These are phyloP conservation scores for Tolypocladium guangdongense DNA, from an alignment of 2,329 filamentous ascomycete species.

Conservation along the genomic window DNA sequence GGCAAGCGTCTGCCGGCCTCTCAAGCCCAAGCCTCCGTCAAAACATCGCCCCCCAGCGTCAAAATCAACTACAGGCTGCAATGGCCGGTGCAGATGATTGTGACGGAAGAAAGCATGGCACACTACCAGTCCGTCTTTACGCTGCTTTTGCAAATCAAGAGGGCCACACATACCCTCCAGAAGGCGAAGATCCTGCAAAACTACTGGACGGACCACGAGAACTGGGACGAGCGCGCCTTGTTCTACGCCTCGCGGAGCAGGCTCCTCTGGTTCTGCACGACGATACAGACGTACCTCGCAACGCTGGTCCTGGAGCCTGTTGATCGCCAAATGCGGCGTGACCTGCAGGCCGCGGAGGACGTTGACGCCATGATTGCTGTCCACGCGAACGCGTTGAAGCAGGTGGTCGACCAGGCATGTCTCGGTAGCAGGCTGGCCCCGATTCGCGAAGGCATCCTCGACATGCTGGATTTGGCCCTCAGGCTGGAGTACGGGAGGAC, in stretches of 20 bases:
- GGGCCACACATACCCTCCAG: slow-evolving; percentile 57
- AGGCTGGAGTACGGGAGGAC: slow-evolving; percentile 51
- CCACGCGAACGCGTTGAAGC: slow-evolving; percentile 53
- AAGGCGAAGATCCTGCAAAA: slow-evolving; percentile 35
- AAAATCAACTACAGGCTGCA: slow-evolving; percentile 56
- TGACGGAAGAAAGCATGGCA: slow-evolving; percentile 51
- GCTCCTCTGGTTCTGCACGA: slow-evolving; percentile 68
- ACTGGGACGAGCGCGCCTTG: slow-evolving; percentile 30
- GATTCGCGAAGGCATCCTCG: slow-evolving; percentile 62
- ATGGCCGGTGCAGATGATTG: slow-evolving; percentile 60
- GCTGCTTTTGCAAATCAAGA: slow-evolving; percentile 66
- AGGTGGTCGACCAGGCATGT: slow-evolving; percentile 57
- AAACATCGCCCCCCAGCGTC: slow-evolving; percentile 45
- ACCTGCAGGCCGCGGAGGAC: slow-evolving; percentile 52
- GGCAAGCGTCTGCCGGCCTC: slow-evolving; percentile 30
- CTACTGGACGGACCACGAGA: slow-evolving; percentile 23
- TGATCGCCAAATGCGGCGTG: slow-evolving; percentile 41
- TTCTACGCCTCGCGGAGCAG: slow-evolving; percentile 55
- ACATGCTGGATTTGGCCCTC: slow-evolving; percentile 65
- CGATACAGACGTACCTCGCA: slow-evolving; percentile 64
- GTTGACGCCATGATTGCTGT: slow-evolving; percentile 71
- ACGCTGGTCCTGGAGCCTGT: slow-evolving; percentile 59
- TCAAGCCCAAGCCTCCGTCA: slow-evolving; percentile 45
- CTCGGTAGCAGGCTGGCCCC: slow-evolving; percentile 57
- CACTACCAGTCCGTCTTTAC: slow-evolving; percentile 65